These are phyloP conservation scores for Huntiella omanensis DNA, from an alignment of 2,329 filamentous ascomycete species.

Conservation along the genomic window DNA sequence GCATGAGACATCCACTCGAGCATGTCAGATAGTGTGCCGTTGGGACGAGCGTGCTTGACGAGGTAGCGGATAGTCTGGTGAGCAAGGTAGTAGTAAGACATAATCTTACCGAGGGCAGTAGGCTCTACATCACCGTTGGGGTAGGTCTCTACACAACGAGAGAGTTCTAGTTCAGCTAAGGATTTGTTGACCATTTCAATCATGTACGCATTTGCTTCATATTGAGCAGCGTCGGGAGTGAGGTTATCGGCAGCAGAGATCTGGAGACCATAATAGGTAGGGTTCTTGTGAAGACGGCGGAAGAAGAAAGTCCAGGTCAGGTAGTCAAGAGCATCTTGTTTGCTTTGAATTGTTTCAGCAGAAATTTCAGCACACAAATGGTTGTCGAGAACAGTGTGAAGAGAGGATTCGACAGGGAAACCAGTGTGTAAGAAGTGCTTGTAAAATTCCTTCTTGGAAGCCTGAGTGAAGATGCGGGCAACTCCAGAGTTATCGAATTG, in stretches of 20 bases:
- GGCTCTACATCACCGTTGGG: conserved; percentile 78
- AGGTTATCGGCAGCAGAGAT: conserved; percentile 41
- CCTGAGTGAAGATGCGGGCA: conserved; percentile 91
- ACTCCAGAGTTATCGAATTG: conserved; percentile 95
- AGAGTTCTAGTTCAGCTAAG: conserved; percentile 61
- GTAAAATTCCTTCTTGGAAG: conserved; percentile 96
- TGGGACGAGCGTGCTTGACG: conserved; percentile 52
- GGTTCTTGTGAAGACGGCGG: conserved; percentile 89
- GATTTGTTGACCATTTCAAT: conserved; percentile 79
- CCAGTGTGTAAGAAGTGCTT: conserved; percentile 98
- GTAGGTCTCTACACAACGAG: conserved; percentile 65
- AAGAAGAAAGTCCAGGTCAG: conserved; percentile 99
- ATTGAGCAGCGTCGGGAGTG: conserved; percentile 38
- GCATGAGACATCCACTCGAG: conserved; percentile 86
- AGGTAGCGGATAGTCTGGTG: conserved; percentile 87
- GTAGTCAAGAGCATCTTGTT: conserved; percentile 94
- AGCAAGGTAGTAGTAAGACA: conserved; percentile 97
- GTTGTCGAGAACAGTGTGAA: conserved; percentile 93
- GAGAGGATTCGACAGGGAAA: conserved; percentile 88
- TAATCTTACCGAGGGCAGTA: conserved; percentile 88
- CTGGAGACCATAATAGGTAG: conserved; percentile 90
- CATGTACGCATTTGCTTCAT: conserved; percentile 86
- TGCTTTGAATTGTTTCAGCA: conserved; percentile 77
- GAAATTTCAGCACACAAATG: conserved; percentile 91
- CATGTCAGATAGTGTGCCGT: conserved; percentile 62